Percentiles rank a stretch among this genome's conserved stretches.
Evolutionary conservation across 805 yeast species (phyloP).

Genomic region (Saturnispora halmiae): DNA sequence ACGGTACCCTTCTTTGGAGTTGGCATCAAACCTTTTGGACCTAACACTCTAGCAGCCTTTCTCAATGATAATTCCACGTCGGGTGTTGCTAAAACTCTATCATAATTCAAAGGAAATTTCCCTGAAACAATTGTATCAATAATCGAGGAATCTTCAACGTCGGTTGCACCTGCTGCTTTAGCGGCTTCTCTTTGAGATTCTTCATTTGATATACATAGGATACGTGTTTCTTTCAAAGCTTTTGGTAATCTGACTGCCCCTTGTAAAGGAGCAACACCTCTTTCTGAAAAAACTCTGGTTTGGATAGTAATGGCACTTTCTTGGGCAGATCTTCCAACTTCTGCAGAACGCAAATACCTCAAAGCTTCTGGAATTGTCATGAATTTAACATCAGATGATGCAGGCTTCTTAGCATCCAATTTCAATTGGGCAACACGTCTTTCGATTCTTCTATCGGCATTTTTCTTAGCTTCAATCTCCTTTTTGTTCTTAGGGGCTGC

Average conservation of each 20-base stretch:
- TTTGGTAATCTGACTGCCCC: slow-evolving; percentile 70
- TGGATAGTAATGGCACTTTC: slow-evolving; percentile 63
- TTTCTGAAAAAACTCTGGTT: slow-evolving; percentile 57
- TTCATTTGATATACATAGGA: slow-evolving; percentile 60
- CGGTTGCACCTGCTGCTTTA: slow-evolving; percentile 47
- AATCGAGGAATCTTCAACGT: slow-evolving; percentile 66
- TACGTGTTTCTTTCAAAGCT: slow-evolving; percentile 55
- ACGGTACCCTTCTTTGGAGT: slow-evolving; percentile 80
- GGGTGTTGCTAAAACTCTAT: slow-evolving; percentile 78
- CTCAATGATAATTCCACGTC: slow-evolving; percentile 59
- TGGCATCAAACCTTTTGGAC: slow-evolving; percentile 89
- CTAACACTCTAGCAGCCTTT: slow-evolving; percentile 68
- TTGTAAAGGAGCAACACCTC: slow-evolving; percentile 64
- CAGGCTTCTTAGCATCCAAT: slow-evolving; percentile 34
- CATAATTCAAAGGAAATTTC: slow-evolving; percentile 48
- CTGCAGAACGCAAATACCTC: slow-evolving; percentile 76
- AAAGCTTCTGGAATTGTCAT: slow-evolving; percentile 68
- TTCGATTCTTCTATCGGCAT: slow-evolving; percentile 19
- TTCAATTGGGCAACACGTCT: slow-evolving; percentile 21
- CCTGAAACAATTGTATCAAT: slow-evolving; percentile 51
- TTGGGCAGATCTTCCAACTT: slow-evolving; percentile 73
- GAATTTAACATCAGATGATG: slow-evolving; percentile 47
- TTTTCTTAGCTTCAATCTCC: slow-evolving; percentile 22
- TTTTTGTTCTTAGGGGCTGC: slow-evolving; percentile 24
- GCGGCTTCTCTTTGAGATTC: slow-evolving; percentile 46